Conservation (phyloP, 1,284 basidiomycete species). For the Puccinia hordei region DNA sequence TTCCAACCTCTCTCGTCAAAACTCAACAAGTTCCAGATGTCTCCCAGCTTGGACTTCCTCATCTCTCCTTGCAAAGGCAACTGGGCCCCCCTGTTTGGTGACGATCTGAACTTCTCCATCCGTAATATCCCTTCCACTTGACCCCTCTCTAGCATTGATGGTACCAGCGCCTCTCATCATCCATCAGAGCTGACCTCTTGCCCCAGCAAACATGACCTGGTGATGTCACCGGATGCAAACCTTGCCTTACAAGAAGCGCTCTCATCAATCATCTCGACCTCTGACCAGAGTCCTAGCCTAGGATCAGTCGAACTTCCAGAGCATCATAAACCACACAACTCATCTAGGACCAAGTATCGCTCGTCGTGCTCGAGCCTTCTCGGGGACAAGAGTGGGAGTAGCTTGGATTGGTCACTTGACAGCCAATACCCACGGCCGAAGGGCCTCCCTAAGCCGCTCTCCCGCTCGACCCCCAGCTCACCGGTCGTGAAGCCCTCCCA, state of each 20-base stretch:
- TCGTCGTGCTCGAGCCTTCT: conserved; percentile 3
- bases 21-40: conserved; percentile 2
- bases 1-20: too few species aligned
- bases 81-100: conserved; percentile 31
- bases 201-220: background rate
- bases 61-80: conserved; percentile 32
- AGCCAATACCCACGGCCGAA: background rate
- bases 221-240: conserved; percentile 26
- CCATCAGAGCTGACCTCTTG: background rate
- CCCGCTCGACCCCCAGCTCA: conserved; percentile 8
- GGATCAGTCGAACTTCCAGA: conserved; percentile 6
- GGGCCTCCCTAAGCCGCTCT: background rate
- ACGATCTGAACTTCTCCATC: conserved; percentile 28
- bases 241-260: conserved; percentile 44
- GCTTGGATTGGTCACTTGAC: background rate
- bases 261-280: conserved; percentile 43
- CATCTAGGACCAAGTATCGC: background rate
- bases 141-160: too few species aligned
- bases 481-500: conserved; percentile 3
- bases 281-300: conserved; percentile 24
- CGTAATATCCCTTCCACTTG: too few species aligned
- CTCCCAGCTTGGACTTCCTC: conserved; percentile 43
- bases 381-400: background rate
- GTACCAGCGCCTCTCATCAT: background rate
- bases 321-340: background rate